Evolutionary conservation across 2,329 filamentous ascomycete species (phyloP).

Genomic region (Ophiostoma novo-ulmi): DNA sequence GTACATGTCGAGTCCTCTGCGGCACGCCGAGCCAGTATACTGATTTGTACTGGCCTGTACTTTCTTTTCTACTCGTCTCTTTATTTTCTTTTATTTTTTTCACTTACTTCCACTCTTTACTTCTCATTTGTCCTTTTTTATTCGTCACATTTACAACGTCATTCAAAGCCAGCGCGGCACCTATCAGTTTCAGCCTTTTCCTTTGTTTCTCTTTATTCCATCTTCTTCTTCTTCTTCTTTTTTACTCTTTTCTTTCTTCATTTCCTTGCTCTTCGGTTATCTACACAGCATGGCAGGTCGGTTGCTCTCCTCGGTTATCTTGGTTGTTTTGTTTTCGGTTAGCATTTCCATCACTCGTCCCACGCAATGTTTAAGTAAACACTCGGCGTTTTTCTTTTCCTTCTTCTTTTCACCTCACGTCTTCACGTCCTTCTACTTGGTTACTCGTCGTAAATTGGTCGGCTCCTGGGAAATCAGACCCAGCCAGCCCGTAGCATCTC

Average conservation of each 20-base stretch:
- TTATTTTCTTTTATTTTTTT: background rate
- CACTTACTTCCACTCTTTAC: background rate
- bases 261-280: background rate
- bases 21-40: constrained; percentile 28
- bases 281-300: background rate
- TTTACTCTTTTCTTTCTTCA: background rate
- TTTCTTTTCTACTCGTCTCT: background rate
- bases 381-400: background rate
- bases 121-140: background rate
- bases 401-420: background rate
- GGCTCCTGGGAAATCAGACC: constrained; percentile 7
- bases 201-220: background rate
- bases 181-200: background rate
- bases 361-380: background rate
- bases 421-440: background rate
- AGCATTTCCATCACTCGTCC: background rate
- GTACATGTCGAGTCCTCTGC: constrained; percentile 28
- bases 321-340: background rate
- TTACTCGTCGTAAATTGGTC: background rate
- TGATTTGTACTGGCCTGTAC: constrained; percentile 17
- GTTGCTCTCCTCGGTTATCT: background rate
- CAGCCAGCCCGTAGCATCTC: constrained; percentile 4
- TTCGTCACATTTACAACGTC: background rate
- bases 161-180: background rate
- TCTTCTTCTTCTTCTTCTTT: background rate